Percentiles rank a stretch among this genome's conserved stretches.
phyloP scores from a whole-genome alignment of 2,329 filamentous ascomycete genomes.

The Talaromyces rugulosus region DNA sequence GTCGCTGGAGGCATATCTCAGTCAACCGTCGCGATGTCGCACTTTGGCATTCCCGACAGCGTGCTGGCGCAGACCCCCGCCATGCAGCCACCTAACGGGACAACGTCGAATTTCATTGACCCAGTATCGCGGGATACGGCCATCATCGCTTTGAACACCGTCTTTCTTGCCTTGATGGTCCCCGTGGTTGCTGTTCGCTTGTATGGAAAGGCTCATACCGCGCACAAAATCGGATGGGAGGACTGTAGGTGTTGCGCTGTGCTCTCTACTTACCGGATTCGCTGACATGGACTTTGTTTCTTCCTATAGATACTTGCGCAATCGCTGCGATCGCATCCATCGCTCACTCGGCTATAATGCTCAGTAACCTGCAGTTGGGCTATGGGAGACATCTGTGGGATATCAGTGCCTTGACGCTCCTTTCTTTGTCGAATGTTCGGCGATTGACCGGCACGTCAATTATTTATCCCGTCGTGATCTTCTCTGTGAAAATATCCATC shows the following conservation, averaged over 20 bases:
- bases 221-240: background rate
- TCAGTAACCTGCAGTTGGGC: background rate
- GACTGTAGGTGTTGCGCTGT: background rate
- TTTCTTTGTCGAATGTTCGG: background rate
- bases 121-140: background rate
- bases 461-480: background rate
- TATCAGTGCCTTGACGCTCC: background rate
- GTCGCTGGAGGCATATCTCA: background rate
- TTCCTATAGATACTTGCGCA: background rate
- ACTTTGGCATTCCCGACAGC: background rate
- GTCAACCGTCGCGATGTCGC: background rate
- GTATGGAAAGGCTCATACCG: background rate
- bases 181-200: background rate
- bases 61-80: background rate
- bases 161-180: background rate
- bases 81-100: background rate
- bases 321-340: background rate
- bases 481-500: background rate
- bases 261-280: background rate
- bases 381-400: conserved; percentile 4
- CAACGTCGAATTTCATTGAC: background rate
- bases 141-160: background rate
- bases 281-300: background rate
- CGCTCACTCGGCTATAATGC: background rate
- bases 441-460: background rate